Percentiles rank a stretch among this genome's conserved stretches.
Evolutionary conservation across 177 flowering plant genomes (phyloP).

Genomic region (Telopea speciosissima): DNA sequence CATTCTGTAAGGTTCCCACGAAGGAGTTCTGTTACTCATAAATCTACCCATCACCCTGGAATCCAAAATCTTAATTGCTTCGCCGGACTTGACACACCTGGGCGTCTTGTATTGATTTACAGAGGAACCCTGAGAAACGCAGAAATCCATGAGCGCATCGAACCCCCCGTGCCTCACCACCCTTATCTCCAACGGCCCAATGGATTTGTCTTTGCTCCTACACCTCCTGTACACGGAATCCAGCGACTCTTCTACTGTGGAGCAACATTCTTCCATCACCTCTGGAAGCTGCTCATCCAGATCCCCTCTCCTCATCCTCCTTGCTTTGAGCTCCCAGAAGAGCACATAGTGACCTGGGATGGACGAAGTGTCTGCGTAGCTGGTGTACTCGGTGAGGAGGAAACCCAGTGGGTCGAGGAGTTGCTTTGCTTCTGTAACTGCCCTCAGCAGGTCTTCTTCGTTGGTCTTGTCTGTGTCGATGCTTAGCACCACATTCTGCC

Average conservation of each 20-base stretch:
- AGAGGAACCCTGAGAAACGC: slow-evolving; percentile 52
- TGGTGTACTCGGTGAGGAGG: slow-evolving; percentile 57
- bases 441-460: slow-evolving; percentile 58
- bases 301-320: slow-evolving; percentile 17
- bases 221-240: slow-evolving; percentile 50
- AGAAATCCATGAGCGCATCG: slow-evolving; percentile 58
- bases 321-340: slow-evolving; percentile 50
- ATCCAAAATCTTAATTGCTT: slow-evolving; percentile 37
- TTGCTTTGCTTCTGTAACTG: slow-evolving; percentile 42
- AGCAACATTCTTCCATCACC: slow-evolving; percentile 53
- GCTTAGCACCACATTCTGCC: slow-evolving; percentile 59
- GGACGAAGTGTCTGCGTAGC: slow-evolving; percentile 54
- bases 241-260: slow-evolving; percentile 46
- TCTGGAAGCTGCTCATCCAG: slow-evolving; percentile 4
- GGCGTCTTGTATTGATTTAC: slow-evolving; percentile 74
- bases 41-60: slow-evolving; percentile 32
- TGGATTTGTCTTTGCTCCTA: slow-evolving; percentile 45
- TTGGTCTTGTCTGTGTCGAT: slow-evolving; percentile 67
- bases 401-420: slow-evolving; percentile 37
- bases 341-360: slow-evolving; percentile 68
- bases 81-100: slow-evolving; percentile 51
- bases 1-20: slow-evolving; percentile 16
- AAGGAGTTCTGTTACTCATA: slow-evolving; percentile 23
- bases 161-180: slow-evolving; percentile 57
- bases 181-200: slow-evolving; percentile 68